Evolutionary conservation across 768 basidiomycete species (phyloP), one percentile per base, ranked within the genome.

Genomic region (Mrakia hoshinonis): DNA sequence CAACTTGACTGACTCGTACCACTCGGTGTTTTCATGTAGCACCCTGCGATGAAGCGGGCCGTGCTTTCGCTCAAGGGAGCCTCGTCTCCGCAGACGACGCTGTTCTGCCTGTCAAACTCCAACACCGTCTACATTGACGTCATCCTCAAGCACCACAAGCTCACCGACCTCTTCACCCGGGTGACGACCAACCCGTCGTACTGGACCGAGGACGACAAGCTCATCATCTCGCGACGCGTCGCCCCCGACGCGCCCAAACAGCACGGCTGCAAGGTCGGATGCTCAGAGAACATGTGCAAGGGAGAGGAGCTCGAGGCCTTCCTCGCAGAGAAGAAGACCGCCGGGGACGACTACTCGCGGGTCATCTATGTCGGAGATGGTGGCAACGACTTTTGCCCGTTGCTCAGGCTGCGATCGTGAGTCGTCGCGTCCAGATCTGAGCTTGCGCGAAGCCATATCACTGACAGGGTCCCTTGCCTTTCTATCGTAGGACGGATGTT

Each of bases 211-310:
- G 83, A 84, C 10, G 75, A 77, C 67, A 74, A 73, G 7, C 86
- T 98, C 68, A 85, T 87, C 69, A 81, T 99, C 60, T 83, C 85
- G 38, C 84, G 94, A 18, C 84, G 89, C 54, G 82, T 97, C 52
- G 88, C 88, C 72, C 90, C 91, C 13, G 75, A 81, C 26, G 90
- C 86, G 1, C 87, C 87, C 1, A 92, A 92, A 72, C 75, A 76
- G 65, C 96, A 98, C 79, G 78, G 77, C 9, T 99, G 96, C 81
- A 82, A 82, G 54, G 84, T 95, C 65, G 95, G 95, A 7, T 99
- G 96, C 82, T 87, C 87, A 69, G 85, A 88, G 18, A 98, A 99
- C 82, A 96, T 99, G 94, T 99, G 96, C 83, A 99, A 99, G 83
- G 94, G 95, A n/a, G 88, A 91, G 73, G 96, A 99, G 78, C 83